Evolutionary conservation across 331 rosid genomes (phyloP), one percentile per base, ranked within the genome.

Genomic region (Cucumis variabilis): DNA sequence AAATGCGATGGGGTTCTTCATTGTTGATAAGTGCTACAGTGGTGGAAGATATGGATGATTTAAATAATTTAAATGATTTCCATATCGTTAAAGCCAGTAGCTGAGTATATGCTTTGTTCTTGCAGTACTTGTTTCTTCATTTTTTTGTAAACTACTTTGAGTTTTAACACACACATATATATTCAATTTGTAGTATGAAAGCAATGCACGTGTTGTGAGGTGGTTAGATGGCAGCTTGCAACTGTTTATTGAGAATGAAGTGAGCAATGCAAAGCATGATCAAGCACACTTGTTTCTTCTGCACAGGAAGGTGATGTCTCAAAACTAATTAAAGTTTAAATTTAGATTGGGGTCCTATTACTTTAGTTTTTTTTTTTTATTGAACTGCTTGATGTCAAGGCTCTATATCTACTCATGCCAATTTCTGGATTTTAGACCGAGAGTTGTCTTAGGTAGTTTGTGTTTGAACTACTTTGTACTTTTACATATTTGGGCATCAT

Each of bases 181-280:
- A 12, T 87, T 46, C 78, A 72, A 84, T 41, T 86, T 89, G 88
- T 86, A 96, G 98, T 90, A 77, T 60, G 98, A 97, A 92, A 97
- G 99, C 93, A 97, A 97, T 89, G 94, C 99, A 48, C 99, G 99
- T 68, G 96, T 96, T 93, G 99, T 97, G 89, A 93, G 95, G 89
- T 96, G 99, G 99, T 97, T 99, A 27, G 99, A 97, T 88, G 99
- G 99, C 55, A 97, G 99, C 89, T 75, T 97, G 90, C 99, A 97
- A 91, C 88, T 97, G 82, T 86, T 96, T 75, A 90, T 97, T 89
- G 99, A 99, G 88, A 97, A 94, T 91, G 99, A 97, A 92, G 99
- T 97, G 92, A 99, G 94, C 90, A 98, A 95, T 85, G 99, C 98
- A 67, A 98, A 92, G 90, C 99, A 97, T 90, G 99, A 97, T 90